These are phyloP conservation scores for Solanum hybrid DNA, from an alignment of 305 asterid species.

Conservation along the genomic window DNA sequence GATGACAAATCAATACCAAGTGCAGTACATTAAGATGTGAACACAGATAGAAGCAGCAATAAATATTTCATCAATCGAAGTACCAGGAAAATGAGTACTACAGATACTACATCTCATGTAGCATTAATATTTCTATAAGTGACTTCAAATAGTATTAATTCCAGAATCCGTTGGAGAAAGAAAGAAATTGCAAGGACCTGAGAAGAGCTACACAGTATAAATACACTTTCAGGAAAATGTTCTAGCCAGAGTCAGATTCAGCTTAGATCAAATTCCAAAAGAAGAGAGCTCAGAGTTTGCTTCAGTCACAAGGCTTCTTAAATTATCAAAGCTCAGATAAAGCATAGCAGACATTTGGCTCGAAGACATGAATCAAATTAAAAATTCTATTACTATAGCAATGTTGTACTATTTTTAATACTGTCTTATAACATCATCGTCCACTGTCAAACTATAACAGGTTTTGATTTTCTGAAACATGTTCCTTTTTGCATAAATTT, in stretches of 20 bases:
- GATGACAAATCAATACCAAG: not conserved
- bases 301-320: not conserved
- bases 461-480: not conserved
- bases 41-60: not conserved
- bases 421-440: not conserved
- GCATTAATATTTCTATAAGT: not conserved
- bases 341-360: not conserved
- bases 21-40: not conserved
- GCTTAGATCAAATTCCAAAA: slow-evolving; percentile 1
- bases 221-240: not conserved
- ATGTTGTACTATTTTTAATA: not conserved
- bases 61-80: not conserved
- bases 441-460: slow-evolving; percentile 6
- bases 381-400: not conserved
- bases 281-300: not conserved
- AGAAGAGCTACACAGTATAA: slow-evolving; percentile 1
- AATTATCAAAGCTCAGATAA: not conserved
- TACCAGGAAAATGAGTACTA: not conserved
- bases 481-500: slow-evolving; percentile 3
- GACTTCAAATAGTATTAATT: not conserved
- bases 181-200: not conserved
- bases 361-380: not conserved
- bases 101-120: not conserved
- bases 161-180: not conserved
- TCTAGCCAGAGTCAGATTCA: slow-evolving; percentile 4